phyloP scores from a whole-genome alignment of 495 filamentous ascomycete species.

The Oleoguttula mirabilis region DNA sequence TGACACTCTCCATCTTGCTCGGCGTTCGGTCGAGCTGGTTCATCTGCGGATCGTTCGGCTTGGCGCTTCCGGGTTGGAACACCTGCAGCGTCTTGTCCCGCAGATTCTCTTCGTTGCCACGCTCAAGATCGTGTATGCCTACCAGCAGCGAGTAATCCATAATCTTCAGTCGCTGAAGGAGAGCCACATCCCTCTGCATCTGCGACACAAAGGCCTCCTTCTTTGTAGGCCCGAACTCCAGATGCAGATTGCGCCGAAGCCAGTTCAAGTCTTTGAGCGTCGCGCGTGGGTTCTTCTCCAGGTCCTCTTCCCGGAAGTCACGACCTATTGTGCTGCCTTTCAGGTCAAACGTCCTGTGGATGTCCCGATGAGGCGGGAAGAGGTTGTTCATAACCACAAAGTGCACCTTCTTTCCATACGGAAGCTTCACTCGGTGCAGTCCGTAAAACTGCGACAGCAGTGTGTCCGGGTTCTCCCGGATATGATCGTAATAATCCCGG shows the following conservation, averaged over 20 bases:
- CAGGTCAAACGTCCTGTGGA: constrained; percentile 91
- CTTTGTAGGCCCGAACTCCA: constrained; percentile 81
- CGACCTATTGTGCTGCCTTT: constrained; percentile 96
- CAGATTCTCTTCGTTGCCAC: constrained; percentile 89
- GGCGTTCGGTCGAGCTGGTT: constrained; percentile 67
- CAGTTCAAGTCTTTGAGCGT: constrained; percentile 97
- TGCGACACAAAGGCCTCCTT: constrained; percentile 78
- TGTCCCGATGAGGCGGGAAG: constrained; percentile 93
- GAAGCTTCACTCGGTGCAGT: constrained; percentile 94
- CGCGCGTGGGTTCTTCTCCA: constrained; percentile 66
- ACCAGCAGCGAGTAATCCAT: constrained; percentile 98
- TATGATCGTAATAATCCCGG: constrained; percentile 87
- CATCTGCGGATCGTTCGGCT: constrained; percentile 31
- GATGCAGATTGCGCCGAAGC: constrained; percentile 69
- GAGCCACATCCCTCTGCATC: constrained; percentile 69
- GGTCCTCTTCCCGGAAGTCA: constrained; percentile 77
- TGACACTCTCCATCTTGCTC: constrained; percentile 81
- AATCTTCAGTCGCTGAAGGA: constrained; percentile 78
- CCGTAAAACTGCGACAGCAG: constrained; percentile 97
- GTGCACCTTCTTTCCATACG: constrained; percentile 95
- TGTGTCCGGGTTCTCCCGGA: constrained; percentile 87
- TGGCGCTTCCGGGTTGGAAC: constrained; percentile 81
- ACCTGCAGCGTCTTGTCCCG: constrained; percentile 90
- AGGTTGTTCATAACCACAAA: constrained; percentile 99
- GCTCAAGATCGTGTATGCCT: constrained; percentile 79